Base-by-base conservation (phyloP, 768 basidiomycete species). In the Sistotremastrum niveocremeum region DNA sequence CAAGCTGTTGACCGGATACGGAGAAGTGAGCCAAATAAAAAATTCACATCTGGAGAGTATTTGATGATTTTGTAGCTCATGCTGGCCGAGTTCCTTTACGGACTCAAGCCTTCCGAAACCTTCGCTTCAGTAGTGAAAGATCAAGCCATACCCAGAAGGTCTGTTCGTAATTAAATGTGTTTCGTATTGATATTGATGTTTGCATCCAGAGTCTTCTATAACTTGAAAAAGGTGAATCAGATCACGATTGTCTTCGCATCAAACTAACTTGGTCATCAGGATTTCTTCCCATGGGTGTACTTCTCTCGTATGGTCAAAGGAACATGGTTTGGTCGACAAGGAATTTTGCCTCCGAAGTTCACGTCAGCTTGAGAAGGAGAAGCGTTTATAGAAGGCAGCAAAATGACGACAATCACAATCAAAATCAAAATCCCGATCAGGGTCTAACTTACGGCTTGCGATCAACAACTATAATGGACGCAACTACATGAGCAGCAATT, bases 51-150 rank as follows among this genome's bases (percentile, higher is more conserved):
- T 20, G 20, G 20, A 20, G 20, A 20, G n/a, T 30, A n/a, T 38
- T 39, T 30, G 42, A 37, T 33, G 6, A 12, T 12, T 41, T n/a
- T 34, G 9, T 34, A 56, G 46, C 53, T 59, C 33, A 74, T 97
- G 77, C 71, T 97, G 45, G 82, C 86, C 30, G 93, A 97, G 62
- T 97, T 97, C 72, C 87, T 85, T 60, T 99, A 97, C 61, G 91
- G 87, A 10, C 65, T 81, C 1, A 75, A 81, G 57, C 86, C 90
- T 1, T 81, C 89, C 54, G 94, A 98, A 65, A 75, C 85, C 0
- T 98, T 99, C 56, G 64, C 72, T 10, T 56, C 62, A 3, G 65
- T 73, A 54, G 63, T 89, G 28, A 75, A 75, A 33, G 79, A 94
- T 58, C 91, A 95, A 64, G 61, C 68, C n/a, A 77, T 73, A 49